Evolutionary conservation across 345 rosid genomes (phyloP), one percentile per base, ranked within the genome.

Genomic region (Murraya paniculata): DNA sequence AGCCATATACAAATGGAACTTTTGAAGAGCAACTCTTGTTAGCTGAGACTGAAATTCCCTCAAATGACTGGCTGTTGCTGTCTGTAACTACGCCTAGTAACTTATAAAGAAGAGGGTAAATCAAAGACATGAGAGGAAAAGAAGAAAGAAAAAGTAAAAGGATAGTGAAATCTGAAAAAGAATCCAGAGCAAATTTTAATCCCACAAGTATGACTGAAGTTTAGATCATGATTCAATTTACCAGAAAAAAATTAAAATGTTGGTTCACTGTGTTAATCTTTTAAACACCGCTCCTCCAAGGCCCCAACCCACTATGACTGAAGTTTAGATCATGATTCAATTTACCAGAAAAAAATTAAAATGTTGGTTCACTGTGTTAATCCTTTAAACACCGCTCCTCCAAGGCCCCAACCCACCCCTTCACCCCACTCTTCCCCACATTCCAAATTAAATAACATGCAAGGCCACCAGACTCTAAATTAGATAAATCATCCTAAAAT

Each of bases 1-100:
- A 92, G 68, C 97, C 99, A 88, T 84, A 89, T 56, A 92, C 97
- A 87, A 90, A 93, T 71, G 93, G 91, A 65, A 86, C 94, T 69
- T 66, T 81, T 21, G 87, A 76, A 81, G 65, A 80, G 77, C 83
- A 77, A 68, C 83, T 87, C 80, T 84, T 90, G 81, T 65, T 82
- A 66, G 82, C 84, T 64, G 90, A 84, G 78, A 81, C 80, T 75
- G 84, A 77, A 74, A 76, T 76, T 61, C 87, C 91, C 84, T 79
- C 84, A 56, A 80, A 71, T 77, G 85, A 71, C 64, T 81, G 87
- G 75, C 81, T 33, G 66, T 70, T 83, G 83, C 82, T 80, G 28
- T 89, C 86, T 33, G 74, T 36, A 65, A 80, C 71, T 81, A 87
- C 82, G 84, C 74, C 35, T 73, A 80, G 58, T 67, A 81, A 87